These are phyloP conservation scores for Amphirosellinia nigrospora DNA, from an alignment of 495 filamentous ascomycete genomes.

Conservation along the genomic window DNA sequence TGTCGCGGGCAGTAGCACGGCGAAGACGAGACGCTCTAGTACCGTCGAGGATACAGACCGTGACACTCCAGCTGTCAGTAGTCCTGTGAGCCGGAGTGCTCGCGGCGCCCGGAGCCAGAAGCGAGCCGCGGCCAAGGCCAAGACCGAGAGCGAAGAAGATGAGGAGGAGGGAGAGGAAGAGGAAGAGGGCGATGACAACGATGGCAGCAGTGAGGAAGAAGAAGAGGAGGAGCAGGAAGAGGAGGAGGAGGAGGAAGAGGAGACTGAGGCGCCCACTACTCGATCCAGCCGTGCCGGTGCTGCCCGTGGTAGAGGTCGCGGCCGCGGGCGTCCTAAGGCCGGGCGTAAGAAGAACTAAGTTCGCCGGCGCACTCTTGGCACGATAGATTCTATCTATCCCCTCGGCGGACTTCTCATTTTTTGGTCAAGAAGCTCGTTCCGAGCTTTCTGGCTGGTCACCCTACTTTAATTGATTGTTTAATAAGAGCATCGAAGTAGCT, in stretches of 20 bases:
- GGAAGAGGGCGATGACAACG: conserved; percentile 37
- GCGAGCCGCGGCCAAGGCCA: conserved; percentile 48
- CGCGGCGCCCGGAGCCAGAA: conserved; percentile 47
- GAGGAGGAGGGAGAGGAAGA: conserved; percentile 39
- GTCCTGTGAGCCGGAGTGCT: conserved; percentile 45
- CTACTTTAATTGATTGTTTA: neutral
- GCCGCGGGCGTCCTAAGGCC: conserved; percentile 36
- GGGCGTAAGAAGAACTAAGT: conserved; percentile 36
- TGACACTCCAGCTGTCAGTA: conserved; percentile 41
- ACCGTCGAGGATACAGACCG: conserved; percentile 64
- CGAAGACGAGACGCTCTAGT: conserved; percentile 51
- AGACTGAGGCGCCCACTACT: conserved; percentile 23
- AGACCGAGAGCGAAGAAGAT: conserved; percentile 37
- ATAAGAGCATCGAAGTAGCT: neutral
- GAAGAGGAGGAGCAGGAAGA: conserved; percentile 30
- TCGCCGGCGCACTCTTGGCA: neutral
- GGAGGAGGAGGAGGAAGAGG: conserved; percentile 32
- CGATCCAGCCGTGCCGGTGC: conserved; percentile 29
- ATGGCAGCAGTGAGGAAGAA: conserved; percentile 29
- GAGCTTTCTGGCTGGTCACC: too few species aligned
- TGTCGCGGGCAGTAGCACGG: conserved; percentile 38
- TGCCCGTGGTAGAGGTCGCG: conserved; percentile 30
- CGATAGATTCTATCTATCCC: neutral
- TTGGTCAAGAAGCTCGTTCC: too few species aligned
- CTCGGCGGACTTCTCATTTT: neutral